Evolutionary conservation across 2,329 filamentous ascomycete genomes (phyloP), one percentile per base, ranked within the genome.

Genomic region (Monosporascus sp.): DNA sequence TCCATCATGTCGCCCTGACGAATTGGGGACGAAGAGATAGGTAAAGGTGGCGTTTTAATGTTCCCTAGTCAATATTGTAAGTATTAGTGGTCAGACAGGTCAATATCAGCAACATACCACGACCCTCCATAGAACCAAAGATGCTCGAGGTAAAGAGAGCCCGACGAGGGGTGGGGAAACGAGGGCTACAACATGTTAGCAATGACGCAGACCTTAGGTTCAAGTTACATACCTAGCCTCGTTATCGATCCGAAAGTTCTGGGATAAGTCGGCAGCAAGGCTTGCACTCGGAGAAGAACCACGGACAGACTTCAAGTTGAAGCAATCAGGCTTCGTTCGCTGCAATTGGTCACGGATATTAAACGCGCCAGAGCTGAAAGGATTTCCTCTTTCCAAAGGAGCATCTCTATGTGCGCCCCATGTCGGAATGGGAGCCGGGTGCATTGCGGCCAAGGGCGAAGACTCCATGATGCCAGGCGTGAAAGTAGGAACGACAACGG

Each of bases 231-330:
- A 97, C 93, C 92, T 97, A 67, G 88, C 71, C 52, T 84, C 79
- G 56, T 74, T 91, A 73, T 97, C 92, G 70, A 97, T 89, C 69
- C 93, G 89, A 70, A 97, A 96, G 77, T 97, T 99, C 69, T 96
- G 91, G 54, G 92, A 97, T 64, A 97, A 81, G 73, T 99, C 94
- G 57, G 91, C 92, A 43, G 92, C 93, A 62, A 99, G 77, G 67
- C 90, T 96, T 50, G 91, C 86, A 37, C 91, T 92, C 6, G 94
- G 94, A 53, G 94, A 99, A 20, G 92, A 96, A 48, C 91, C 90
- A 61, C 85, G 84, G 65, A 90, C 78, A 50, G 87, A 82, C 68
- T 90, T 91, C 64, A 88, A 73, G 64, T 81, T 86, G 76, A 97
- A 96, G 76, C 94, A 96, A 71, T 96, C 92, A 37, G 79, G 71